These are phyloP conservation scores for Gonium pectorale DNA, from an alignment of 139 green algal species.

Conservation along the genomic window DNA sequence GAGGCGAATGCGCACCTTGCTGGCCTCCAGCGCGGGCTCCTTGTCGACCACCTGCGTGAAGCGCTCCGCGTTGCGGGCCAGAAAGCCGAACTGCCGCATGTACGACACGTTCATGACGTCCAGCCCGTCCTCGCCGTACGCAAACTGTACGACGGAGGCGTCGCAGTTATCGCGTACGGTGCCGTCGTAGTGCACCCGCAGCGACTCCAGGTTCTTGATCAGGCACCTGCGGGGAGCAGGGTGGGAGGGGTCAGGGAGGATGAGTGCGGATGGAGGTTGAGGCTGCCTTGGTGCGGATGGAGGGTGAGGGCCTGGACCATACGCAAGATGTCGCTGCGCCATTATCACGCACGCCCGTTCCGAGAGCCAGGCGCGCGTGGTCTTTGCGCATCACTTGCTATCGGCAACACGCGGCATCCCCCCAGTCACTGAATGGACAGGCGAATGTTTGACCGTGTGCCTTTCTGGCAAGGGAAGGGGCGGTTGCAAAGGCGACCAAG, in stretches of 20 bases:
- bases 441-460: no score
- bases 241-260: no score
- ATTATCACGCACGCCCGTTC: conserved; percentile 39
- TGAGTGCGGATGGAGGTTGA: no score
- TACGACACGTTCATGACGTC: conserved; percentile 83
- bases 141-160: conserved; percentile 88
- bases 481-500: no score
- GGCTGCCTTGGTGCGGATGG: no score
- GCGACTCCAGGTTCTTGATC: conserved; percentile 96
- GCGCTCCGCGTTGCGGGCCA: conserved; percentile 78
- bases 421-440: no score
- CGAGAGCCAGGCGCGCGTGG: background rate
- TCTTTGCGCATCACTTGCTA: conserved; percentile 41
- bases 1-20: conserved; percentile 31
- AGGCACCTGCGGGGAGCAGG: conserved; percentile 83
- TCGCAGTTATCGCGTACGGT: conserved; percentile 94
- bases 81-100: conserved; percentile 88
- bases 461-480: no score
- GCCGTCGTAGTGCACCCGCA: conserved; percentile 90
- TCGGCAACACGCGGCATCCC: no score
- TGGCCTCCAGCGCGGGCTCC: conserved; percentile 27
- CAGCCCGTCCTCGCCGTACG: conserved; percentile 95
- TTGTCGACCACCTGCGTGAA: conserved; percentile 63
- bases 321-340: conserved; percentile 6
- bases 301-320: no score